Percentiles rank a stretch among this genome's conserved stretches.
Conservation (phyloP, 169 alveolate genomes). For the Theileria orientalis region DNA sequence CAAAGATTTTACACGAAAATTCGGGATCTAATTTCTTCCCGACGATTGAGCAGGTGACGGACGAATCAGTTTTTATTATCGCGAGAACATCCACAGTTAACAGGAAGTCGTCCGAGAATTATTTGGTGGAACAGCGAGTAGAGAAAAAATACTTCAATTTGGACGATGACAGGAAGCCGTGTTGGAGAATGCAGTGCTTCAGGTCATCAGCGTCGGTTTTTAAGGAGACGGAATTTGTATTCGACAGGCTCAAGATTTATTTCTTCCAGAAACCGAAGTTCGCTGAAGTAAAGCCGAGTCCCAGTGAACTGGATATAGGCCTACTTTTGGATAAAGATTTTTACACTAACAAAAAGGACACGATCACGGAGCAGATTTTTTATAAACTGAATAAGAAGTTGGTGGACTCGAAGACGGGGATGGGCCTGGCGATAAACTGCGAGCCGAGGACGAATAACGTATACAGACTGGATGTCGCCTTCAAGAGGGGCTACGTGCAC, state of each 20-base stretch:
- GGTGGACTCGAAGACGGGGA: conserved; percentile 66
- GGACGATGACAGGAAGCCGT: conserved; percentile 63
- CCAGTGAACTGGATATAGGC: conserved; percentile 67
- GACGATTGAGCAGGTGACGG: conserved; percentile 70
- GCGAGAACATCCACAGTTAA: conserved; percentile 74
- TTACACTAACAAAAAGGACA: conserved; percentile 71
- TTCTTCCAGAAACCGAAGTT: conserved; percentile 74
- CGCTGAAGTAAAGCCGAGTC: conserved; percentile 57
- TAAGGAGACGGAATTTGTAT: conserved; percentile 70
- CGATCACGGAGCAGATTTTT: conserved; percentile 74
- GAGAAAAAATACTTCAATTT: conserved; percentile 72
- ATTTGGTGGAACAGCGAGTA: conserved; percentile 72
- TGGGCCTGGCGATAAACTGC: conserved; percentile 62
- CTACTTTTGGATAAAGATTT: conserved; percentile 73
- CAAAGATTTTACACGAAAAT: conserved; percentile 75
- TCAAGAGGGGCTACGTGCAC: conserved; percentile 72
- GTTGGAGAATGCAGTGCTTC: conserved; percentile 81
- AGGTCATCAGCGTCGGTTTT: conserved; percentile 77
- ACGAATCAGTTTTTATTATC: conserved; percentile 69
- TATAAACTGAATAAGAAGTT: conserved; percentile 69
- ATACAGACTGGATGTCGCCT: conserved; percentile 75
- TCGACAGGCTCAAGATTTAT: conserved; percentile 76
- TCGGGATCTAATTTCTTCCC: conserved; percentile 79
- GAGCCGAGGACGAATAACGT: conserved; percentile 61
- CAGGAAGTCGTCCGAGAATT: conserved; percentile 73